These are phyloP conservation scores for Farysia itapuensis DNA, from an alignment of 1,284 basidiomycete species.

Conservation along the genomic window DNA sequence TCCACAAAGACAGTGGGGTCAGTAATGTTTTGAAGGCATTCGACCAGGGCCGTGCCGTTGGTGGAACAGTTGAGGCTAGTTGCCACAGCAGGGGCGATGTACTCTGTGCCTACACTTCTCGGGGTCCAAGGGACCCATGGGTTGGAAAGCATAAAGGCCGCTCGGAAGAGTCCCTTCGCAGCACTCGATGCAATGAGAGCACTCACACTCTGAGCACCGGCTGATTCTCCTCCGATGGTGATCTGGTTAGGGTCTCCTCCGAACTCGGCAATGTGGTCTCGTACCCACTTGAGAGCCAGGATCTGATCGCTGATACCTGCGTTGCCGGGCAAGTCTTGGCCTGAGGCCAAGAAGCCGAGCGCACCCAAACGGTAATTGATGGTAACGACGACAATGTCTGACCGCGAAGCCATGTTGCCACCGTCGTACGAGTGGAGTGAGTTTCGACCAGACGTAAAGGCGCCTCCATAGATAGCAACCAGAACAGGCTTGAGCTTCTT, in stretches of 20 bases:
- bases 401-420: slow-evolving; percentile 62
- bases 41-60: slow-evolving; percentile 14
- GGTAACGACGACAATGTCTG: slow-evolving; percentile 66
- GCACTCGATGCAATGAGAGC: slow-evolving; percentile 15
- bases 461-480: slow-evolving; percentile 63
- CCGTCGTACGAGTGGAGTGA: slow-evolving; percentile 62
- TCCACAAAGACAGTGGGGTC: slow-evolving; percentile 12
- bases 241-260: slow-evolving; percentile 70
- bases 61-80: slow-evolving; percentile 6
- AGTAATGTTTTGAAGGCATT: slow-evolving; percentile 26
- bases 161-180: slow-evolving; percentile 12
- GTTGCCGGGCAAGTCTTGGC: slow-evolving; percentile 31
- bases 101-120: slow-evolving; percentile 11
- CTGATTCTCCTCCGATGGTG: slow-evolving; percentile 83
- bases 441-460: slow-evolving; percentile 62
- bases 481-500: slow-evolving; percentile 65
- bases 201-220: slow-evolving; percentile 66
- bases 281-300: slow-evolving; percentile 64
- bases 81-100: slow-evolving; percentile 14
- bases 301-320: slow-evolving; percentile 52
- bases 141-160: slow-evolving; percentile 26
- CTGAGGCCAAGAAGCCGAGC: slow-evolving; percentile 40
- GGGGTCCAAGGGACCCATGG: slow-evolving; percentile 27
- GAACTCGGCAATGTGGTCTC: slow-evolving; percentile 66
- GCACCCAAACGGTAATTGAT: slow-evolving; percentile 64